Base-by-base conservation (phyloP, 2,329 filamentous ascomycete species). In the Ophiostoma novo-ulmi region DNA sequence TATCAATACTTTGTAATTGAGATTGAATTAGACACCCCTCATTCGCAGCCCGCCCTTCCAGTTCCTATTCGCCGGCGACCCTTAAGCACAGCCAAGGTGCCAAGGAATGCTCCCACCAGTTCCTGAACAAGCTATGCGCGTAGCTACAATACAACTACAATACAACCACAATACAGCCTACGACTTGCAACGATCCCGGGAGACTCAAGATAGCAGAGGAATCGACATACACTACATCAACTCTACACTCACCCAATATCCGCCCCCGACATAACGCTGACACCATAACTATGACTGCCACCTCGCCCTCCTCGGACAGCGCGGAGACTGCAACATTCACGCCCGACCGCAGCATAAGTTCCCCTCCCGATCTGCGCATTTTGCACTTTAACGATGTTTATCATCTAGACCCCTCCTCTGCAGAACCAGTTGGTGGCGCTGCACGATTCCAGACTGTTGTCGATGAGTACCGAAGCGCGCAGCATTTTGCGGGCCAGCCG, bases 311-410 rank as follows among this genome's bases (percentile, higher is more conserved):
- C 3, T 26, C 41, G 14, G 61, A 71, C 22, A 63, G 70, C 44
- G 68, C 67, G 1, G 70, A 71, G 48, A 66, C 36, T 14, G 63
- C 72, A 31, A 70, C 41, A 5, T 72, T 76, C 71, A 76, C 75
- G 70, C 78, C 77, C 3, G 78, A 77, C 39, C 73, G 70, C 35
- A 70, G 71, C 8, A 72, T 73, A 5, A 71, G 74, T 10, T 73
- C 76, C 3, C 75, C 78, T 17, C 91, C 92, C 64, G 90, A 93
- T 78, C 81, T 97, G 68, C 88, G 93, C n/a, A 80, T 97, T 70
- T 78, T 97, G 41, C 94, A 97, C 81, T 97, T 91, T 84, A 97
- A 97, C 80, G 93, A 97, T 80, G 93, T 97, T 72, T 97, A 97
- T 79, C 94, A 97, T 76, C 87, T 97, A 70, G 93, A 97, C 75